Evolutionary conservation across 2,329 filamentous ascomycete genomes (phyloP), one percentile per base, ranked within the genome.

Genomic region (Catunica adiposa): DNA sequence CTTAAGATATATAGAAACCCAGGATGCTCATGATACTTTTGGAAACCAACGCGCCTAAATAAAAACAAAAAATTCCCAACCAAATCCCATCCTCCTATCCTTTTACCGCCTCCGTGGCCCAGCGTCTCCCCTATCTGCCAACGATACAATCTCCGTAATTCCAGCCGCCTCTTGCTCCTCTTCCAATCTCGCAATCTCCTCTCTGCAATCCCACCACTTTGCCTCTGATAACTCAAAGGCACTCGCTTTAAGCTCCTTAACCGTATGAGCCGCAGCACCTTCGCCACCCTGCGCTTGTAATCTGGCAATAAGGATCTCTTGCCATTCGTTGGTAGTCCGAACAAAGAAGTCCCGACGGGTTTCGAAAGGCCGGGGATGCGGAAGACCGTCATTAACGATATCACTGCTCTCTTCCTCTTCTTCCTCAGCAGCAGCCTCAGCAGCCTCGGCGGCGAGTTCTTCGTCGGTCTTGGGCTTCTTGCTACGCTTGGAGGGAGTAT

Each of bases 131-230:
- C 80, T 80, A 62, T 94, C 88, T 52, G 83, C 82, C 64, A 97
- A 72, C 64, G 83, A 92, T 55, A 97, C 86, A 46, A 97, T 87
- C 71, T 97, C 92, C 15, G 89, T 86, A 67, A 97, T 96, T 8
- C 92, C 89, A 34, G 89, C 87, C 51, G 86, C 89, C 69, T 96
- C 90, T 71, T 97, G 89, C 71, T 96, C 90, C 69, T 96, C 90
- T 69, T 98, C 92, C 64, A 97, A 69, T 5, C 81, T 84, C 55
- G 83, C 84, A 61, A 98, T 86, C 70, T 97, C 90, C 71, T 98
- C 92, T 63, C 92, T 79, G 66, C 84, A 89, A 73, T 96, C 92
- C 92, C 92, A 98, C 92, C 92, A 98, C 68, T 94, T 95, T 70
- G 89, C 86, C 69, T 98, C 92, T 42, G 89, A 89, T 61, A 88